Base-by-base conservation (phyloP, 306 rosid species). In the Dalbergia cultrata region DNA sequence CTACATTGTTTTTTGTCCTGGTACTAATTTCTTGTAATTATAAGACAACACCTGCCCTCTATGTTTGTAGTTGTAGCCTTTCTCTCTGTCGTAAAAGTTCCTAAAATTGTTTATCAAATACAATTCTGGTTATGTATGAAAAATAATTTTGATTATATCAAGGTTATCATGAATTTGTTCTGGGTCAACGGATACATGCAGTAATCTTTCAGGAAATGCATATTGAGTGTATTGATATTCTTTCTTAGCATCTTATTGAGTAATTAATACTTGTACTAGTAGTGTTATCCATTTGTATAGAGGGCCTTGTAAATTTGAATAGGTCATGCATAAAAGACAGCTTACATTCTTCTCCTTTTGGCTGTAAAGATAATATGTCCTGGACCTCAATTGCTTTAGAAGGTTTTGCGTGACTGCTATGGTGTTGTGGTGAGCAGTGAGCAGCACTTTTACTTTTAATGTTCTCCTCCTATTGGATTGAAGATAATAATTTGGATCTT, bases 381-480 rank as follows among this genome's bases (percentile, higher is more conserved):
- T 37, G 41, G 41, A 37, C 41, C 41, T 37, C 1, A 37, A 37
- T 13, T 49, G 47, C 71, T 45, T 18, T 19, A 49, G 56, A 26
- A 69, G 57, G 37, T 49, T 60, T 6, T 75, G 65, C 75, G 19
- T 19, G 9, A 44, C 60, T 62, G 21, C 73, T 50, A 69, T 57
- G 64, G 64, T 76, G 65, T 52, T 81, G 60, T 44, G 72, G 31
- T 53, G 59, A 53, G 59, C 18, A 14, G 19, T 50, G 50, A 59
- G 60, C 31, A 47, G 22, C 60, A 22, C n/a, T 33, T 61, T 3
- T 56, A 18, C 34, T 45, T 63, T 14, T 52, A 5, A 41, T 8
- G 10, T 44, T 10, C 31, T 26, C 31, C 3, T 26, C 31, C 31
- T 26, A 26, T 26, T 26, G 31, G 31, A 26, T 26, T 26, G 31